A percentile compares a stretch with the other conserved stretches of the same genome.
These are phyloP conservation scores for Pseudocercospora crystallina DNA, from an alignment of 2,329 filamentous ascomycete species.

Conservation along the genomic window DNA sequence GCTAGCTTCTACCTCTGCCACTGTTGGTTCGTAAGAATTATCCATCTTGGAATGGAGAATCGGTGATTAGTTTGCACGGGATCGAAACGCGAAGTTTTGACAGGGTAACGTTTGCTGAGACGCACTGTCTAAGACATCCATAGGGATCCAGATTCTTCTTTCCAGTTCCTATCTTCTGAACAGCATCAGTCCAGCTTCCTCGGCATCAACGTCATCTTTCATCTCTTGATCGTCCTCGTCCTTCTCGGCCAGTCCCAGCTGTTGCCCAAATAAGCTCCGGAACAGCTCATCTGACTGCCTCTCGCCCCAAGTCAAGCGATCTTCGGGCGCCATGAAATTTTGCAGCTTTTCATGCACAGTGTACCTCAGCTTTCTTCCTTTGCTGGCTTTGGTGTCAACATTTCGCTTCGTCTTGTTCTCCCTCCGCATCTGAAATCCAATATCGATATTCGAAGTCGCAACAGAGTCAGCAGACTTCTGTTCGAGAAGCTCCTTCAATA, in stretches of 20 bases:
- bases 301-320: slow-evolving; percentile 76
- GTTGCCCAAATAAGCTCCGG: slow-evolving; percentile 50
- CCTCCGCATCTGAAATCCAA: slow-evolving; percentile 53
- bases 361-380: slow-evolving; percentile 90
- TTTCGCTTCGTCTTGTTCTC: slow-evolving; percentile 81
- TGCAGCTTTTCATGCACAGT: slow-evolving; percentile 95
- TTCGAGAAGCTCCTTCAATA: slow-evolving; percentile 90
- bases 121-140: no score
- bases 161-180: slow-evolving; percentile 24
- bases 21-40: no score
- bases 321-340: slow-evolving; percentile 95
- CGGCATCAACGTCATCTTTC: slow-evolving; percentile 25
- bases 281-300: slow-evolving; percentile 69
- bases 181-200: slow-evolving; percentile 33
- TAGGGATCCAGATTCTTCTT: no score
- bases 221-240: slow-evolving; percentile 36
- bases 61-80: no score
- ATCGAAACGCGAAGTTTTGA: no score
- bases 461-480: slow-evolving; percentile 66
- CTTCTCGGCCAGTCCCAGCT: slow-evolving; percentile 45
- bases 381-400: slow-evolving; percentile 91
- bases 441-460: slow-evolving; percentile 40
- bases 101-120: no score
- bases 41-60: no score
- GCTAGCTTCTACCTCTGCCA: no score